Conservation (phyloP, 495 filamentous ascomycete genomes). For the Penicillium soppii region DNA sequence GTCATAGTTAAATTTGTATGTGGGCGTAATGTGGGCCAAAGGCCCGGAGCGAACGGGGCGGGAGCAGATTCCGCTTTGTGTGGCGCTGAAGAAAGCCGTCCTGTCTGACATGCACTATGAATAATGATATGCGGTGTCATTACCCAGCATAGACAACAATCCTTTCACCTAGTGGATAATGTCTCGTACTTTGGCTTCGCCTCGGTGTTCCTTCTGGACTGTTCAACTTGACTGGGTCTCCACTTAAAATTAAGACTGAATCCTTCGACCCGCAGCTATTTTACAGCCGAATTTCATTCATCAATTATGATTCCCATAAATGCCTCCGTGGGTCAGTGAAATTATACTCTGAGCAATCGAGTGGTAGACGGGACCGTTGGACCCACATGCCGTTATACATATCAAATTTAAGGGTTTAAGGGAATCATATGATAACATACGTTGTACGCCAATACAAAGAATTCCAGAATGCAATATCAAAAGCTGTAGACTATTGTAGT, state of each 20-base stretch:
- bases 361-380: constrained; percentile 6
- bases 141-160: neutral
- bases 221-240: neutral
- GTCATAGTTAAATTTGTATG: neutral
- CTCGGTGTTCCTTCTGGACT: neutral
- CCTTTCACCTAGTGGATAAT: neutral
- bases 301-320: no score
- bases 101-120: neutral
- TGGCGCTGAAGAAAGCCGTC: neutral
- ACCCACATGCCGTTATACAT: constrained; percentile 5
- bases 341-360: neutral
- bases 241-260: neutral
- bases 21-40: neutral
- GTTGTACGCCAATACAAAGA: no score
- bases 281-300: neutral
- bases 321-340: neutral
- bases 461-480: no score
- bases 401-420: constrained; percentile 1
- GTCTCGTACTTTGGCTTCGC: constrained; percentile 10
- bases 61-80: neutral
- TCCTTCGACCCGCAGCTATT: neutral
- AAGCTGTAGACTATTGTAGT: no score
- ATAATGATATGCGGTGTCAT: constrained; percentile 3
- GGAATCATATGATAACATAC: no score
- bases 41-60: neutral